Evolutionary conservation across 495 filamentous ascomycete genomes (phyloP).

Genomic region (Pseudoneurospora amorphoporcata): DNA sequence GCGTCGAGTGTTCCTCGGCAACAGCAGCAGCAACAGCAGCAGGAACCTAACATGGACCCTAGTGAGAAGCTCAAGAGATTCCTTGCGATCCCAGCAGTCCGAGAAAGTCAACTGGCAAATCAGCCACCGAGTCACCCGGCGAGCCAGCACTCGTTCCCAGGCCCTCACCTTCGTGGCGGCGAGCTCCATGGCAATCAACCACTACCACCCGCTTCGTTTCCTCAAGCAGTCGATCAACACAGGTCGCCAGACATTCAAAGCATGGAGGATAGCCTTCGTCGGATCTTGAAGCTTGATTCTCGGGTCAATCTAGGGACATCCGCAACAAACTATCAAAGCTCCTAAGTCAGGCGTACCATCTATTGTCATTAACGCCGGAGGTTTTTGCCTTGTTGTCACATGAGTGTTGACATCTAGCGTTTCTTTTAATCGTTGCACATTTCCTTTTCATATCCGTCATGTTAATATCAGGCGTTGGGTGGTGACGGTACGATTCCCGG

Average conservation of each 20-base stretch:
- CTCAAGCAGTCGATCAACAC: background rate
- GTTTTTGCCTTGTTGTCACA: background rate
- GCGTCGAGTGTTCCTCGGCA: background rate
- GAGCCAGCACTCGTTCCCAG: background rate
- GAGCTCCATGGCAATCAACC: background rate
- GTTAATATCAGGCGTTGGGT: constrained; percentile 5
- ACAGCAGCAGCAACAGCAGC: constrained; percentile 5
- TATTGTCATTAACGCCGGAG: background rate
- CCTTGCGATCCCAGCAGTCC: constrained; percentile 13
- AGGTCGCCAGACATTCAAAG: constrained; percentile 26
- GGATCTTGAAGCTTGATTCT: constrained; percentile 37
- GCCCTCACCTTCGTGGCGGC: background rate
- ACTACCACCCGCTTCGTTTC: background rate
- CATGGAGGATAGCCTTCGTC: constrained; percentile 41
- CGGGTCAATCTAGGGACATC: constrained; percentile 5
- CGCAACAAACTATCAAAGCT: constrained; percentile 15
- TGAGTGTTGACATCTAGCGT: background rate
- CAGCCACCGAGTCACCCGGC: background rate
- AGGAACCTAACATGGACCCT: constrained; percentile 7
- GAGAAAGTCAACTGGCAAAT: background rate
- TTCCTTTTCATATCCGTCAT: background rate
- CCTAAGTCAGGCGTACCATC: constrained; percentile 5
- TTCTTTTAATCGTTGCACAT: background rate
- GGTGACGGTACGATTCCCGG: constrained; percentile 3
- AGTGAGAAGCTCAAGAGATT: constrained; percentile 24